Conservation (phyloP, 192 early-diverging fungal genomes). For the Backusella tuberculispora region DNA sequence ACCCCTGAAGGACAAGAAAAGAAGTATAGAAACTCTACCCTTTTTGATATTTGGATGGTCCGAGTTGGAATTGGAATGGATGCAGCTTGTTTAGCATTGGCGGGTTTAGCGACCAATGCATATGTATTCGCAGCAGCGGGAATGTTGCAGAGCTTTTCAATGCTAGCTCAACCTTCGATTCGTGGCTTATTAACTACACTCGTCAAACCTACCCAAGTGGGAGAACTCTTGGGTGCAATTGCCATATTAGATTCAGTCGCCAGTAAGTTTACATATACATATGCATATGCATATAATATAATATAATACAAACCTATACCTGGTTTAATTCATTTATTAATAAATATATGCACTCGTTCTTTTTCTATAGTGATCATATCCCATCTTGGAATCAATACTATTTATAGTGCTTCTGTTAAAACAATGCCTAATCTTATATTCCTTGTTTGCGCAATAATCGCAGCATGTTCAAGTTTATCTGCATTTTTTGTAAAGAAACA, state of each 20-base stretch:
- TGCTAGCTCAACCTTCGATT: slow-evolving; percentile 43
- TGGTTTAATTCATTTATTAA: background rate
- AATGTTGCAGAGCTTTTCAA: slow-evolving; percentile 38
- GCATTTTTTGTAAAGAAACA: slow-evolving; percentile 44
- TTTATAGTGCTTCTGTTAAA: slow-evolving; percentile 48
- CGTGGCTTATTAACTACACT: slow-evolving; percentile 47
- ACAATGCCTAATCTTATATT: slow-evolving; percentile 49
- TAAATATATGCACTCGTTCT: background rate
- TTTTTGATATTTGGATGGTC: slow-evolving; percentile 56
- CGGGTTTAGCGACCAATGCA: slow-evolving; percentile 38
- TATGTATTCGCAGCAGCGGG: slow-evolving; percentile 27
- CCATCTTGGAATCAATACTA: slow-evolving; percentile 46
- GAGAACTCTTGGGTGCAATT: slow-evolving; percentile 53
- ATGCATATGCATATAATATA: background rate
- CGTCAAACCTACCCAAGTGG: slow-evolving; percentile 51
- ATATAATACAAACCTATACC: background rate
- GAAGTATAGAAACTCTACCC: slow-evolving; percentile 13
- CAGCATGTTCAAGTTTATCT: slow-evolving; percentile 32
- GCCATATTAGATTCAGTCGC: slow-evolving; percentile 52
- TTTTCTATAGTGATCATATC: slow-evolving; percentile 37
- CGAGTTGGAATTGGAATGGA: slow-evolving; percentile 48
- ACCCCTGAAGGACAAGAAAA: slow-evolving; percentile 5
- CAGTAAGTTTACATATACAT: slow-evolving; percentile 18
- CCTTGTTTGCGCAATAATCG: slow-evolving; percentile 41
- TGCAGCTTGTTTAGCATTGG: slow-evolving; percentile 30